These are phyloP conservation scores for Vitis hybrid DNA, from an alignment of 177 flowering plant genomes.

Conservation along the genomic window DNA sequence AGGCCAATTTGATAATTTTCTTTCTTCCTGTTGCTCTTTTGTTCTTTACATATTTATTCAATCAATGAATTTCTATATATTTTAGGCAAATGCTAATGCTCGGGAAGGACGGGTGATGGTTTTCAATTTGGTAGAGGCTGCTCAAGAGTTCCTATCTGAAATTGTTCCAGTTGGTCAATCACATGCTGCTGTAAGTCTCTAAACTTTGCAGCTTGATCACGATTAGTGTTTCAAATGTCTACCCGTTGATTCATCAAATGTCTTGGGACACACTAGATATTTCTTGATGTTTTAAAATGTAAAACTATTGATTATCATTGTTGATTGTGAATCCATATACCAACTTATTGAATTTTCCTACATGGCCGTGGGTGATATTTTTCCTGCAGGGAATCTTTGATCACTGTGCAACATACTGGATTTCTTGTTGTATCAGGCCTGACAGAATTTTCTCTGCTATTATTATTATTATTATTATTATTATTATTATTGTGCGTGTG, in stretches of 20 bases:
- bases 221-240: neutral
- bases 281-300: no score
- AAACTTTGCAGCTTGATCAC: neutral
- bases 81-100: conserved; percentile 85
- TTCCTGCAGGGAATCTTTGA: no score
- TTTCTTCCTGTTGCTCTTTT: neutral
- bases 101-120: conserved; percentile 98
- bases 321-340: no score
- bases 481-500: no score
- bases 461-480: no score
- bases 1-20: no score
- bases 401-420: no score
- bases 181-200: conserved; percentile 46
- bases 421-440: no score
- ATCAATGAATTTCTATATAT: neutral
- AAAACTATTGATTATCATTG: no score
- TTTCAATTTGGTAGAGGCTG: conserved; percentile 94
- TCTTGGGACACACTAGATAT: neutral
- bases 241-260: neutral
- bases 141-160: conserved; percentile 94
- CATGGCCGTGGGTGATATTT: no score
- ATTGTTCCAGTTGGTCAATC: conserved; percentile 47
- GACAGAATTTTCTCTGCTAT: no score
- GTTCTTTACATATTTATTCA: neutral
- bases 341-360: no score